These are phyloP conservation scores for Scalesia atractyloides DNA, from an alignment of 129 eudicot species.

Conservation along the genomic window DNA sequence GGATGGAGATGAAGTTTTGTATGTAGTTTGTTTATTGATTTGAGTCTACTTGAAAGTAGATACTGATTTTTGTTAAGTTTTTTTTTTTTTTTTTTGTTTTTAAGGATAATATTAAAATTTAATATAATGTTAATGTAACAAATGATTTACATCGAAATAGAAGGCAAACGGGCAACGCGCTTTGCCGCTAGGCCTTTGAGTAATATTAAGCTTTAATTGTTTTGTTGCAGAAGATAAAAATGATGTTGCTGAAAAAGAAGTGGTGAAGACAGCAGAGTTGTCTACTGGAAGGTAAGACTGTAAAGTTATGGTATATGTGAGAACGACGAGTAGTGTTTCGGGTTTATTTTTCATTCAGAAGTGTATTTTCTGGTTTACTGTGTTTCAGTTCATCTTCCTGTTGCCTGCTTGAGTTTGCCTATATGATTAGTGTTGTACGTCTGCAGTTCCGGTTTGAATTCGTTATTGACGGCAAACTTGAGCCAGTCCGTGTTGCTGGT, in stretches of 20 bases:
- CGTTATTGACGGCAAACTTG: neutral
- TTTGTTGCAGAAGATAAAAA: slow-evolving; percentile 45
- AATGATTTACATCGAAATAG: too few species aligned
- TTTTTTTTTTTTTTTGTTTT: too few species aligned
- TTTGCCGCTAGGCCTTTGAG: too few species aligned
- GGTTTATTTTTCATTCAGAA: neutral
- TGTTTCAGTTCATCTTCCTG: neutral
- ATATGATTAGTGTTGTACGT: neutral
- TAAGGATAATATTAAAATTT: too few species aligned
- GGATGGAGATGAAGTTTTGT: neutral
- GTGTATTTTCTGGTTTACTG: neutral
- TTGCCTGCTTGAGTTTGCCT: neutral
- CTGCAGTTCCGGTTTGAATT: neutral
- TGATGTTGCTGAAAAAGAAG: slow-evolving; percentile 46
- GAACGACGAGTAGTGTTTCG: neutral
- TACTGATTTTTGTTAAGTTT: neutral
- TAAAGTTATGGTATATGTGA: slow-evolving; percentile 6
- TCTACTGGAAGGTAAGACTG: slow-evolving; percentile 61
- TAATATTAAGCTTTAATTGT: too few species aligned
- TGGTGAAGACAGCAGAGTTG: slow-evolving; percentile 30
- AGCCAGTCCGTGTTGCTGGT: neutral
- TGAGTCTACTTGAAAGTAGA: neutral
- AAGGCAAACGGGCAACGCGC: too few species aligned
- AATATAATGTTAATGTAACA: too few species aligned
- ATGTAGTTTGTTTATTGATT: neutral